Conservation (phyloP, 345 rosid genomes). For the Rhodamnia rubescens region DNA sequence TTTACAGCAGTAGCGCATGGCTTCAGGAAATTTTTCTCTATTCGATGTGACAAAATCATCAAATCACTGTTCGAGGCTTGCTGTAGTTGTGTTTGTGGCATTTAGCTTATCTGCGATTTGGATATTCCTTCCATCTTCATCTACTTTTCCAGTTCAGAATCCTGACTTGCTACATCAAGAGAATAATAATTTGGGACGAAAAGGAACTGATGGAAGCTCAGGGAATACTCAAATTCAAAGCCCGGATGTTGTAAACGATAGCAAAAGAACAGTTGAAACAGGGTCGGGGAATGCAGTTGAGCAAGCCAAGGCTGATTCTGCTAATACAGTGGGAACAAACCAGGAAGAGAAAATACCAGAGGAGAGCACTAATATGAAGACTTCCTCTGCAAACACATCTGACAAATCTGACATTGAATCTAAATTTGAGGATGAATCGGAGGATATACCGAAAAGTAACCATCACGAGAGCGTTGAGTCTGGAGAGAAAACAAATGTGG, state of each 20-base stretch:
- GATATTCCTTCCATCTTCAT: slow-evolving; percentile 74
- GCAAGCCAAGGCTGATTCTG: neutral
- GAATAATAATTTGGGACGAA: slow-evolving; percentile 19
- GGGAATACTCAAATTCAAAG: neutral
- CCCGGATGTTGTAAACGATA: neutral
- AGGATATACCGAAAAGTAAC: neutral
- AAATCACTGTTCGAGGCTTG: slow-evolving; percentile 51
- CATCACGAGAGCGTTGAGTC: neutral
- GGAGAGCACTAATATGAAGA: slow-evolving; percentile 10
- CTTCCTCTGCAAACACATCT: neutral
- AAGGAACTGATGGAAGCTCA: neutral
- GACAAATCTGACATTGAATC: neutral
- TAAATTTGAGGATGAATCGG: slow-evolving; percentile 4
- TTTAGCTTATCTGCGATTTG: slow-evolving; percentile 72
- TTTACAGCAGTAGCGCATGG: slow-evolving; percentile 22
- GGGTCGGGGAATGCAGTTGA: neutral
- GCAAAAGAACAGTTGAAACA: neutral
- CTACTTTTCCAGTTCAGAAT: slow-evolving; percentile 28
- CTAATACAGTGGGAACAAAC: neutral
- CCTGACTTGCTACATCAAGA: slow-evolving; percentile 22
- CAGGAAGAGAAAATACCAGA: neutral
- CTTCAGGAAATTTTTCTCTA: slow-evolving; percentile 48
- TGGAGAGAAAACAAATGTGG: slow-evolving; percentile 15
- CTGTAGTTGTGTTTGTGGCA: slow-evolving; percentile 44
- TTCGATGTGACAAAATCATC: slow-evolving; percentile 60